These are phyloP conservation scores for Trypanosomatidae sp. DNA, from an alignment of 208 protist species.

Conservation along the genomic window DNA sequence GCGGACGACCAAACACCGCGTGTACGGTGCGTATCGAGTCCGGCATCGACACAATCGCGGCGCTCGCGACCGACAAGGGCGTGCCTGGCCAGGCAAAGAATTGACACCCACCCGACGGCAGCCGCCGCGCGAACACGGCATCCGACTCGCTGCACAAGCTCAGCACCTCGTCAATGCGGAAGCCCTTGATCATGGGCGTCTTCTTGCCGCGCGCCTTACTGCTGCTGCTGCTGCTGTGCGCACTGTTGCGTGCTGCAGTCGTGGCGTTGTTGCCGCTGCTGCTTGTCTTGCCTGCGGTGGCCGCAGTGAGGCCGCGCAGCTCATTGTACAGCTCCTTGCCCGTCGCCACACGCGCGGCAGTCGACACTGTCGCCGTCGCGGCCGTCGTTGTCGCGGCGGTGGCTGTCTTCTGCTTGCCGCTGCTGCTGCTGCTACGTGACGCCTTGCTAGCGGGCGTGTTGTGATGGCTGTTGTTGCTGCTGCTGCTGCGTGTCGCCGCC, in stretches of 20 bases:
- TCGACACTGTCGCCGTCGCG: too few relatives aligned
- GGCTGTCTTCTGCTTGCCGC: background rate
- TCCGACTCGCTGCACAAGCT: slow-evolving; percentile 35
- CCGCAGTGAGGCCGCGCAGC: slow-evolving; percentile 2
- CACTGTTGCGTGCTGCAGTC: background rate
- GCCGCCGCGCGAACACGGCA: slow-evolving; percentile 67
- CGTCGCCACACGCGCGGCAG: background rate
- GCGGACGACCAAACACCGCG: slow-evolving; percentile 57
- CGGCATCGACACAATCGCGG: slow-evolving; percentile 70
- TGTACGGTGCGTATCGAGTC: slow-evolving; percentile 81
- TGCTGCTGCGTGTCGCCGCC: too few relatives aligned
- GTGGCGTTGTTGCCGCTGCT: too few relatives aligned
- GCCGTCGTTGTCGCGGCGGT: background rate
- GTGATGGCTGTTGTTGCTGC: background rate
- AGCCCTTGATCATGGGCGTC: slow-evolving; percentile 74
- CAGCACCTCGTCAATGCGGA: slow-evolving; percentile 61
- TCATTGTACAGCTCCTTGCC: slow-evolving; percentile 3
- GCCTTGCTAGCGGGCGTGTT: background rate
- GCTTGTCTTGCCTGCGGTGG: too few relatives aligned
- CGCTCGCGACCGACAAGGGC: slow-evolving; percentile 39
- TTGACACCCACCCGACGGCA: slow-evolving; percentile 69
- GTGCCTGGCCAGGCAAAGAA: slow-evolving; percentile 85
- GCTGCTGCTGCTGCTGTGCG: background rate
- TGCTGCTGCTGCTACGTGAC: background rate
- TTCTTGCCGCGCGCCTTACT: slow-evolving; percentile 12